Conservation (phyloP, 139 green algal species). For the Gonium pectorale region DNA sequence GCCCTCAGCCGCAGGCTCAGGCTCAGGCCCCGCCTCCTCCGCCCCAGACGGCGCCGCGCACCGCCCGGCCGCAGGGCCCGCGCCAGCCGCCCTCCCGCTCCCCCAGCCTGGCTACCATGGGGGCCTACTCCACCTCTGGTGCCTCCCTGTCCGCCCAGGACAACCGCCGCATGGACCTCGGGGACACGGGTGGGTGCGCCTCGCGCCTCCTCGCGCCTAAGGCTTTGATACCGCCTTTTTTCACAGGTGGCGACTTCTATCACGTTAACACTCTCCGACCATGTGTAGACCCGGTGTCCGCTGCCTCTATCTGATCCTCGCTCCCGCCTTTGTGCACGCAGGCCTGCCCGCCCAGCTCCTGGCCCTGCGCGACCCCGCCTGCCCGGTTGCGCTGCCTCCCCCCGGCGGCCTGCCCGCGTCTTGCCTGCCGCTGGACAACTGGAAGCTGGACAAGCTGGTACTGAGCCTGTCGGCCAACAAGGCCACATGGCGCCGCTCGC, state of each 20-base stretch:
- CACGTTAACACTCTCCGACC: too few relatives aligned
- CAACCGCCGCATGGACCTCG: not conserved
- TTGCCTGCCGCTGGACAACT: slow-evolving; percentile 73
- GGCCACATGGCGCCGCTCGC: slow-evolving; percentile 81
- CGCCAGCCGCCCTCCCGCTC: too few relatives aligned
- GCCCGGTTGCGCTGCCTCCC: slow-evolving; percentile 51
- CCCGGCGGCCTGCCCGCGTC: slow-evolving; percentile 33
- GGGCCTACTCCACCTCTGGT: too few relatives aligned
- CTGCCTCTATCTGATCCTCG: not conserved
- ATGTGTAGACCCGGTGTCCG: not conserved
- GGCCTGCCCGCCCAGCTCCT: slow-evolving; percentile 55
- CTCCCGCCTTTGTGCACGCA: not conserved
- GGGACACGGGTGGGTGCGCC: slow-evolving; percentile 11
- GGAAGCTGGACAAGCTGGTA: slow-evolving; percentile 90
- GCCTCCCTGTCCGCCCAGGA: not conserved
- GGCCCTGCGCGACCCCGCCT: slow-evolving; percentile 51
- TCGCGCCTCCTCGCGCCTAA: not conserved
- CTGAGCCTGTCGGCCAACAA: slow-evolving; percentile 74
- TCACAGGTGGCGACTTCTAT: too few relatives aligned
- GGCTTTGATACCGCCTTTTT: not conserved
- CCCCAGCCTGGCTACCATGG: too few relatives aligned
- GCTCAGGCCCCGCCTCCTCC: too few relatives aligned
- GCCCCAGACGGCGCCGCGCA: not conserved
- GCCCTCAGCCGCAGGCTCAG: not conserved
- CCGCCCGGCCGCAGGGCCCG: not conserved